Evolutionary conservation across 306 rosid species (phyloP).

Genomic region (Cucumis cinereus): DNA sequence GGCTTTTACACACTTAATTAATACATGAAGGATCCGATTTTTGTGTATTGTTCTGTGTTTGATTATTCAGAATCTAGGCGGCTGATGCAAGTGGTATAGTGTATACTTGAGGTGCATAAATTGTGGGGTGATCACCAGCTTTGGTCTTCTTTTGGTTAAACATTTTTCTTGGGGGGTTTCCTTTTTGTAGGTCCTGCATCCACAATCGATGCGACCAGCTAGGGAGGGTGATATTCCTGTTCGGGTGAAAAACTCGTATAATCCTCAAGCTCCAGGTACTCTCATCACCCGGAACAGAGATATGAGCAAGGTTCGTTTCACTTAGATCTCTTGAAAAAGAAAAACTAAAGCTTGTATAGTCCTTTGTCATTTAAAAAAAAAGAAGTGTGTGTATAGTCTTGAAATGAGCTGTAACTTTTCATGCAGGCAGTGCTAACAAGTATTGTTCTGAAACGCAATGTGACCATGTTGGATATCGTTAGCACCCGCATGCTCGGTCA

Average conservation of each 20-base stretch:
- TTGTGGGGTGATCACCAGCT: neutral
- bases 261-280: constrained; percentile 91
- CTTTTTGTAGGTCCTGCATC: constrained; percentile 75
- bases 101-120: neutral
- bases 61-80: neutral
- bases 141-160: neutral
- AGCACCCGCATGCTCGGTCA: constrained; percentile 99
- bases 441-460: constrained; percentile 81
- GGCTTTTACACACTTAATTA: neutral
- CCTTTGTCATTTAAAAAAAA: neutral
- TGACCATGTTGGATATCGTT: constrained; percentile 92
- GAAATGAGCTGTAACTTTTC: constrained; percentile 9
- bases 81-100: neutral
- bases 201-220: constrained; percentile 99
- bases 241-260: constrained; percentile 93
- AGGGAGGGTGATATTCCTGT: constrained; percentile 95
- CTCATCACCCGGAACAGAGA: constrained; percentile 78
- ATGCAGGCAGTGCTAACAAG: constrained; percentile 80
- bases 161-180: neutral
- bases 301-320: constrained; percentile 67
- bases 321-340: neutral
- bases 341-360: neutral
- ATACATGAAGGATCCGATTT: neutral
- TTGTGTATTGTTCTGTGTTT: constrained; percentile 2
- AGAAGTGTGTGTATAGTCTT: neutral